Conservation (phyloP, 495 filamentous ascomycete species). For the Tricharina praecox region DNA sequence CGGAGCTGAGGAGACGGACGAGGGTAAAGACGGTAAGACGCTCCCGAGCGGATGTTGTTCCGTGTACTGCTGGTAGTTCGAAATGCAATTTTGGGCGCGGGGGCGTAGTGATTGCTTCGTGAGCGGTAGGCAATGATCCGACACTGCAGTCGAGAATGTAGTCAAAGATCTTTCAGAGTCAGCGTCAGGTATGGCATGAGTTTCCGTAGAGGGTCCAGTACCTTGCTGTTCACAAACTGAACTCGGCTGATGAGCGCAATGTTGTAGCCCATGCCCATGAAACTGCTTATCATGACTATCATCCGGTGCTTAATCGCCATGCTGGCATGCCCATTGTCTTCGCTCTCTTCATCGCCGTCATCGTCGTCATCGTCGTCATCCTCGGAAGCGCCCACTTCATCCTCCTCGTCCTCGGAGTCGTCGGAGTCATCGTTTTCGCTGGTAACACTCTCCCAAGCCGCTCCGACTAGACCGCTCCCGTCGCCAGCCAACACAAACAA, state of each 20-base stretch:
- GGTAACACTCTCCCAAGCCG: background rate
- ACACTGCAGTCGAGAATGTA: background rate
- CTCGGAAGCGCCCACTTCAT: background rate
- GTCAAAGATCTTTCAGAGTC: background rate
- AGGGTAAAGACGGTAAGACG: background rate
- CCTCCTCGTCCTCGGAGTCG: background rate
- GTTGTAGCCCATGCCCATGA: slow-evolving; percentile 30
- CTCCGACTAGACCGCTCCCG: slow-evolving; percentile 25
- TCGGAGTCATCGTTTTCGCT: slow-evolving; percentile 13
- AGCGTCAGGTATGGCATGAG: background rate
- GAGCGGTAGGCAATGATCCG: background rate
- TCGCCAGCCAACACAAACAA: slow-evolving; percentile 47
- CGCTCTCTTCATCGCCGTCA: background rate
- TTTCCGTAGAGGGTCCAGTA: slow-evolving; percentile 9
- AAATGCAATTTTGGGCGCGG: background rate
- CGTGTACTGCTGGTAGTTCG: background rate
- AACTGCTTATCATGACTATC: background rate
- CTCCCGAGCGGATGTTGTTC: background rate
- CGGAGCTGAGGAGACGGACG: background rate
- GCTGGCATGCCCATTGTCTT: background rate
- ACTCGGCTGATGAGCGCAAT: slow-evolving; percentile 42
- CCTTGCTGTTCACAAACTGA: slow-evolving; percentile 45
- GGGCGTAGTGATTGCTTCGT: background rate
- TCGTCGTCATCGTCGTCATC: background rate
- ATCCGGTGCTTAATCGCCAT: background rate